Evolutionary conservation across 2,329 filamentous ascomycete species (phyloP), one percentile per base, ranked within the genome.

Genomic region (Xenosphaeropsis pyriputrescens): DNA sequence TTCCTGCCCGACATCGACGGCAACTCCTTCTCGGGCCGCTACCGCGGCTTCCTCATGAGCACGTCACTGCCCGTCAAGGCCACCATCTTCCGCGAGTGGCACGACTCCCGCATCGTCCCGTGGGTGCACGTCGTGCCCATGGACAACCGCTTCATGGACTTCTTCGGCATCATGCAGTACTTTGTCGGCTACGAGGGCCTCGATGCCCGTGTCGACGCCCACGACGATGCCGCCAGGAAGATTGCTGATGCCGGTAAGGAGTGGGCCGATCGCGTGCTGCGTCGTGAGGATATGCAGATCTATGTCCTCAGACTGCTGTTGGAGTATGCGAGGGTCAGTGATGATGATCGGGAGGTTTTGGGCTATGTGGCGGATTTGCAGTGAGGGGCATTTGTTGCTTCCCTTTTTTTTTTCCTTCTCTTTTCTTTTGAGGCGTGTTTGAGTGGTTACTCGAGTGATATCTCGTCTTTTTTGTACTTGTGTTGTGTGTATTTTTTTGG

Each of bases 41-140:
- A 79, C 47, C 65, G 77, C 2, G 73, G 70, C 0, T 85, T 88
- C 54, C 59, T 89, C 19, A 66, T 72, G 32, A 81, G 73, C 11
- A 80, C 72, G 0, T 75, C 70, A 2, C 56, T 88, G 4, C 80
- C 80, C 0, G 72, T 91, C 59, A 91, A 89, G 60, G 73, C 79
- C 1, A 85, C 83, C 0, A 62, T 89, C 19, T 91, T 78, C 59
- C 68, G 72, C 7, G 84, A 91, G 55, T 91, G 84, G 84, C 83
- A 88, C 50, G 83, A 88, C 53, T 69, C 68, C 34, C 67, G 84
- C 1, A 62, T 91, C 1, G 61, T 85, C 2, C 67, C 81, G 0
- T 91, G 84, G 84, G 73, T 76, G 50, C 84, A 91, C 56, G 89
- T 85, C 48, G 77, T 88, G 2, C 84, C 84, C 4, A 81, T 91